Conservation (phyloP, 1,139 yeast genomes). For the Yamadazyma atmosphaerica region DNA sequence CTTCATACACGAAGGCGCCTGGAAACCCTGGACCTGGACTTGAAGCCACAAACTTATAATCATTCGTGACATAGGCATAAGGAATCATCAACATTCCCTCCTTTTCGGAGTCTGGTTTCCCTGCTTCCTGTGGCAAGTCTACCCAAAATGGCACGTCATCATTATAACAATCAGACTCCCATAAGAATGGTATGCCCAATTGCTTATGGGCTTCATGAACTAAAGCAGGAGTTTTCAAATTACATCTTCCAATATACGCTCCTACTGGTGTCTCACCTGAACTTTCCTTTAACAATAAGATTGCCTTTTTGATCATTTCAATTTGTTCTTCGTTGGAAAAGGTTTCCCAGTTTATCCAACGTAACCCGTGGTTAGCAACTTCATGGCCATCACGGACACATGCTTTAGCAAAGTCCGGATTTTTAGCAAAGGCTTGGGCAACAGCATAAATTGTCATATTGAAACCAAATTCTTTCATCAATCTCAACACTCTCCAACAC, state of each 20-base stretch:
- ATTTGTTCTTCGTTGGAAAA: constrained; percentile 26
- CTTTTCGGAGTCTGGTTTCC: constrained; percentile 19
- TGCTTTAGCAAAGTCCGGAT: constrained; percentile 16
- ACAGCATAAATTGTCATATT: constrained; percentile 16
- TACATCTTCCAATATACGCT: constrained; percentile 33
- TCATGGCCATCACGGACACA: constrained; percentile 18
- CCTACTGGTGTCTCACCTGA: constrained; percentile 33
- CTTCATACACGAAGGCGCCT: constrained; percentile 18
- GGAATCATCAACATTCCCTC: constrained; percentile 34
- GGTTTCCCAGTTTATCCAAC: constrained; percentile 16
- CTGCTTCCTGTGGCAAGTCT: constrained; percentile 23
- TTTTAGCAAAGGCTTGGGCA: constrained; percentile 15
- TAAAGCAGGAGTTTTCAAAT: constrained; percentile 27
- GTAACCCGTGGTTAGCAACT: constrained; percentile 16
- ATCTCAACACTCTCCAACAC: constrained; percentile 15
- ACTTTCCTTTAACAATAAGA: constrained; percentile 23
- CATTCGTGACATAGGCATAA: constrained; percentile 31
- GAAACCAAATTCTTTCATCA: constrained; percentile 16
- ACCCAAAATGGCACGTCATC: constrained; percentile 38
- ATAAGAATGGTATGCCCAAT: constrained; percentile 25
- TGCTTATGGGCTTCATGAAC: constrained; percentile 31
- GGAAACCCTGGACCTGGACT: constrained; percentile 21
- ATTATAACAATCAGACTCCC: constrained; percentile 32
- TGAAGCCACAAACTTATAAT: constrained; percentile 27
- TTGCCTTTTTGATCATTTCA: constrained; percentile 26